Evolutionary conservation across 2,329 filamentous ascomycete species (phyloP), one percentile per base, ranked within the genome.

Genomic region (Epichloe baconii): DNA sequence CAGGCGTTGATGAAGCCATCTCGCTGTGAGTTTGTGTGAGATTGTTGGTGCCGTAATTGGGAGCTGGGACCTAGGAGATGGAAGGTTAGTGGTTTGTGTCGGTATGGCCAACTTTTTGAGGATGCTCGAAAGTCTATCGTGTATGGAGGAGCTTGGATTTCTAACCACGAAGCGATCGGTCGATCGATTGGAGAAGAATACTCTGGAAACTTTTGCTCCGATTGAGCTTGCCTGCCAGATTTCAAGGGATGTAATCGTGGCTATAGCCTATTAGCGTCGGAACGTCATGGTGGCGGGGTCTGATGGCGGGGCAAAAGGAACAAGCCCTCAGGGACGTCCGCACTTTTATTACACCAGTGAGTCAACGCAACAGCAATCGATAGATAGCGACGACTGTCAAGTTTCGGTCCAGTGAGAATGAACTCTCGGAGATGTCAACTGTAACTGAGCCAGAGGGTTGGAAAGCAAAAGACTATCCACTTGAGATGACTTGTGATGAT

Each of bases 1-100:
- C 64, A 54, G 64, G 61, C 49, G 62, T 57, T 45, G 42, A 44
- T 34, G 56, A 46, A 40, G 62, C 59, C 57, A 68, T 65, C 57
- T 58, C 63, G 55, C 59, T 59, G 52, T 59, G 26, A 10, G 37
- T 3, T 19, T 15, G 36, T 10, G 14, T 14, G 35, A 26, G 36
- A 14, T 10, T 48, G 37, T 40, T 11, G 31, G 31, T 31, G 31
- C 31, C 31, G 31, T 11, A 10, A 4, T 31, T 31, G 10, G 31
- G 10, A 38, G 34, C 21, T 8, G 49, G 36, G 36, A 41, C 36
- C 49, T 50, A 21, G 4, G 17, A n/a, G 21, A 21, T 21, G 23
- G 21, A 11, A 34, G 45, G 42, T 44, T 44, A 47, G 41, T 37
- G 45, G 3, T 48, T 43, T 40, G 44, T 14, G 11, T 14, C 31